These are phyloP conservation scores for Coniferiporia weirii DNA, from an alignment of 1,284 basidiomycete species.

Conservation along the genomic window DNA sequence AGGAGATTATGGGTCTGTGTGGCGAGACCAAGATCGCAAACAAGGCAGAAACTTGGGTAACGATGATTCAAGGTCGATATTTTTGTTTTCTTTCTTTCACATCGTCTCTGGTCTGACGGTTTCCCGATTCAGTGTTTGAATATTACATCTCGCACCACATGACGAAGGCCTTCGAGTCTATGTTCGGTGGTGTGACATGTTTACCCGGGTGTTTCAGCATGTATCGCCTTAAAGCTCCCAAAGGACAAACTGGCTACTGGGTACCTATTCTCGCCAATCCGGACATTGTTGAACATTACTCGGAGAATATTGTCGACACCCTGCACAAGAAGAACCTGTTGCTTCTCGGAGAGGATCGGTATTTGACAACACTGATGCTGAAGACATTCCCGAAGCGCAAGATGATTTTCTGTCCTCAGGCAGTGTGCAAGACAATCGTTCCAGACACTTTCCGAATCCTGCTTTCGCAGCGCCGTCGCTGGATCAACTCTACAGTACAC, in stretches of 20 bases:
- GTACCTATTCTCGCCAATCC: constrained; percentile 97
- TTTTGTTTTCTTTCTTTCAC: not conserved
- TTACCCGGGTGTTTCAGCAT: constrained; percentile 98
- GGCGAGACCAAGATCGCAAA: constrained; percentile 99
- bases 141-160: constrained; percentile 99
- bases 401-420: constrained; percentile 98
- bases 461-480: constrained; percentile 93
- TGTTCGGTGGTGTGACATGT: constrained; percentile 99
- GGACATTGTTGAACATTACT: constrained; percentile 96
- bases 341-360: constrained; percentile 97
- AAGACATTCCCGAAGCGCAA: constrained; percentile 99
- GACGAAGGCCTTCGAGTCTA: constrained; percentile 98
- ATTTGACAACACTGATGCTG: constrained; percentile 91
- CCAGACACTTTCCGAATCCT: constrained; percentile 94
- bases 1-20: constrained; percentile 97
- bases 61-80: constrained; percentile 91
- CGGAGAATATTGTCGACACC: constrained; percentile 96
- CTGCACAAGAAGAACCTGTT: constrained; percentile 99
- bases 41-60: constrained; percentile 96
- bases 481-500: constrained; percentile 99
- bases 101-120: constrained; percentile 18
- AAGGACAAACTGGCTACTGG: constrained; percentile 92
- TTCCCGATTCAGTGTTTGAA: constrained; percentile 73
- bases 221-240: constrained; percentile 98
- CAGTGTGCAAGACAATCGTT: constrained; percentile 96